Conservation (phyloP, 2,329 filamentous ascomycete genomes). For the Pezicula rhizophila region DNA sequence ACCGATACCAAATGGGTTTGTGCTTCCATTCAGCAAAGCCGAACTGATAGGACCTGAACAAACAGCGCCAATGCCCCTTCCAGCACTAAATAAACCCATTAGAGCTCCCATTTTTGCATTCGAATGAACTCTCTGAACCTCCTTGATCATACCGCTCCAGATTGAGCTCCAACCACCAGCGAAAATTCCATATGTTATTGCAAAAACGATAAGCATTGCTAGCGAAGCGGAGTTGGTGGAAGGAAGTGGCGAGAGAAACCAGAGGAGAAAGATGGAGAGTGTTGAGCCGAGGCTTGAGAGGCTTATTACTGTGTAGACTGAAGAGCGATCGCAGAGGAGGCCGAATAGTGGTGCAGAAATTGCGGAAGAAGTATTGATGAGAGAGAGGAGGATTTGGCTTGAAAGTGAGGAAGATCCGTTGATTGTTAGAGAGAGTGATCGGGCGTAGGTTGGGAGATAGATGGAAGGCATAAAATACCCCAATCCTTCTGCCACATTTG, state of each 20-base stretch:
- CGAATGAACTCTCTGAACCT: slow-evolving; percentile 8
- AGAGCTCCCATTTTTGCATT: slow-evolving; percentile 24
- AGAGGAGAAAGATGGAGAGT: slow-evolving; percentile 44
- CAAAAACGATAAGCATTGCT: slow-evolving; percentile 40
- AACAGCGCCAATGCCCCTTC: slow-evolving; percentile 57
- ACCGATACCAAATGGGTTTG: slow-evolving; percentile 30
- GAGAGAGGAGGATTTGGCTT: slow-evolving; percentile 40
- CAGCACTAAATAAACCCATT: slow-evolving; percentile 46
- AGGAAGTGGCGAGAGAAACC: slow-evolving; percentile 18
- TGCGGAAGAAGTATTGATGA: slow-evolving; percentile 43
- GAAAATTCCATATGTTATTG: slow-evolving; percentile 50
- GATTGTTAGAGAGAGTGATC: slow-evolving; percentile 27
- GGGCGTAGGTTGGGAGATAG: slow-evolving; percentile 45
- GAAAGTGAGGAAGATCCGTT: slow-evolving; percentile 27
- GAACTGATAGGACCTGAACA: slow-evolving; percentile 51
- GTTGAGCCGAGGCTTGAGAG: slow-evolving; percentile 45
- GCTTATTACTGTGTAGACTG: slow-evolving; percentile 37
- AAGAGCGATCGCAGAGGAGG: slow-evolving; percentile 36
- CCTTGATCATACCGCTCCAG: slow-evolving; percentile 32
- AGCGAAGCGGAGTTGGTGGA: slow-evolving; percentile 30
- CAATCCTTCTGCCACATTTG: slow-evolving; percentile 45
- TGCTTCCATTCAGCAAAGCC: slow-evolving; percentile 32
- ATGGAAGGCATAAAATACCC: slow-evolving; percentile 51
- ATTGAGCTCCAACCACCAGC: slow-evolving; percentile 47
- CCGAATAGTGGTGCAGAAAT: slow-evolving; percentile 34